phyloP scores from a whole-genome alignment of 148 eudicot genomes.

The Amaranthus hypochondriacus region DNA sequence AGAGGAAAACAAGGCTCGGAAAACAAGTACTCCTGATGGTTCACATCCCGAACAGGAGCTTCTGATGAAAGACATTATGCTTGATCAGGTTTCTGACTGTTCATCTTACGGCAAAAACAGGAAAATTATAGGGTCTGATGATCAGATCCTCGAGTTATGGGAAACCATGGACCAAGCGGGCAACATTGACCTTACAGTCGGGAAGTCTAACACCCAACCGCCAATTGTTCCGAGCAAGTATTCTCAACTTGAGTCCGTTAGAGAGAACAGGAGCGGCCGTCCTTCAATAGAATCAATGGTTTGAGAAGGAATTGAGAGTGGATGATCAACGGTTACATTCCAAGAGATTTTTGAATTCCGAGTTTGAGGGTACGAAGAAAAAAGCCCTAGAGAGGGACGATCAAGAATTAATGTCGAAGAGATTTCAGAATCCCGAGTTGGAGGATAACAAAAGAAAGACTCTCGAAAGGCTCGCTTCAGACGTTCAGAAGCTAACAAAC shows the following conservation, averaged over 20 bases:
- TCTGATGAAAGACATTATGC: constrained; percentile 76
- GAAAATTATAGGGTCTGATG: constrained; percentile 31
- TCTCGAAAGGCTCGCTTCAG: constrained; percentile 78
- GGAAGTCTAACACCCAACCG: constrained; percentile 30
- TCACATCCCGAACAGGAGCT: constrained; percentile 43
- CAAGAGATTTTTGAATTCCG: too few relatives aligned
- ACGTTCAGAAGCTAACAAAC: constrained; percentile 75
- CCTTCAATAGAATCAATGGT: constrained; percentile 39
- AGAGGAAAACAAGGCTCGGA: constrained; percentile 21
- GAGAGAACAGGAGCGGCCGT: constrained; percentile 38
- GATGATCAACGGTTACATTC: constrained; percentile 40
- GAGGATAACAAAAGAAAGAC: constrained; percentile 58
- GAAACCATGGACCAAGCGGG: constrained; percentile 51
- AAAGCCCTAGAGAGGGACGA: too few relatives aligned
- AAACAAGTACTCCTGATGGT: constrained; percentile 35
- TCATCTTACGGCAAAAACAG: constrained; percentile 54
- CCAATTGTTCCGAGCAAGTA: constrained; percentile 22
- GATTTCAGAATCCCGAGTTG: constrained; percentile 37
- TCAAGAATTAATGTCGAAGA: constrained; percentile 37
- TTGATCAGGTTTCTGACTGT: constrained; percentile 70
- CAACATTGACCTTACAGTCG: constrained; percentile 53
- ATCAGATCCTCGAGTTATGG: constrained; percentile 63
- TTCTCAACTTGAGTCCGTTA: constrained; percentile 29
- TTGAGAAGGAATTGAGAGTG: constrained; percentile 61
- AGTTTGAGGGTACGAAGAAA: too few relatives aligned